Evolutionary conservation across 164 flowering plant species (phyloP).

Genomic region (Aristolochia californica): DNA sequence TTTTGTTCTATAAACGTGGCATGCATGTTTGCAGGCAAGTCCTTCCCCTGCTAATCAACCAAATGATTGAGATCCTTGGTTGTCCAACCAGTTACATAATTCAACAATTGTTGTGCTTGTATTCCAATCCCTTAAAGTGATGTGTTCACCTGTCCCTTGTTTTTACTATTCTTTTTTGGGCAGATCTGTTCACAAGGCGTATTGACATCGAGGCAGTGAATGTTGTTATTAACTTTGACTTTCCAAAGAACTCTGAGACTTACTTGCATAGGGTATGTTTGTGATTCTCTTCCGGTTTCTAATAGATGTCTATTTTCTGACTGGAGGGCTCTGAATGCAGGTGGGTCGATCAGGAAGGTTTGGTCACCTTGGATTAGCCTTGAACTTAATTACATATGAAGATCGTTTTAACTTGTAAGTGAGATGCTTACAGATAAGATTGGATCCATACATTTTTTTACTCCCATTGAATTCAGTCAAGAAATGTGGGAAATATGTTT

Average conservation of each 20-base stretch:
- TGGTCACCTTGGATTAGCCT: slow-evolving; percentile 98
- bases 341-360: slow-evolving; percentile 99
- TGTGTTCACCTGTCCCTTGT: too few species aligned
- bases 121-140: too few species aligned
- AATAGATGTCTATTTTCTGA: background rate
- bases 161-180: slow-evolving; percentile 3
- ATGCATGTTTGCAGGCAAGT: background rate
- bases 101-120: too few species aligned
- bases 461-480: background rate
- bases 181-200: slow-evolving; percentile 96
- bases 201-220: slow-evolving; percentile 99
- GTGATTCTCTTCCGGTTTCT: background rate
- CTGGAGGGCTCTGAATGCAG: slow-evolving; percentile 22
- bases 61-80: too few species aligned
- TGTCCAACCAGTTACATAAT: too few species aligned
- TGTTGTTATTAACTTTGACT: slow-evolving; percentile 96
- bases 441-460: background rate
- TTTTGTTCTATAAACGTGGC: background rate
- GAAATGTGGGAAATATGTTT: background rate
- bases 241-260: slow-evolving; percentile 93
- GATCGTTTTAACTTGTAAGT: slow-evolving; percentile 95
- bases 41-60: too few species aligned
- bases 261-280: slow-evolving; percentile 85
- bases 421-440: background rate
- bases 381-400: slow-evolving; percentile 91